Base-by-base conservation (phyloP, 2,329 filamentous ascomycete genomes). In the Gnomoniopsis sp. region DNA sequence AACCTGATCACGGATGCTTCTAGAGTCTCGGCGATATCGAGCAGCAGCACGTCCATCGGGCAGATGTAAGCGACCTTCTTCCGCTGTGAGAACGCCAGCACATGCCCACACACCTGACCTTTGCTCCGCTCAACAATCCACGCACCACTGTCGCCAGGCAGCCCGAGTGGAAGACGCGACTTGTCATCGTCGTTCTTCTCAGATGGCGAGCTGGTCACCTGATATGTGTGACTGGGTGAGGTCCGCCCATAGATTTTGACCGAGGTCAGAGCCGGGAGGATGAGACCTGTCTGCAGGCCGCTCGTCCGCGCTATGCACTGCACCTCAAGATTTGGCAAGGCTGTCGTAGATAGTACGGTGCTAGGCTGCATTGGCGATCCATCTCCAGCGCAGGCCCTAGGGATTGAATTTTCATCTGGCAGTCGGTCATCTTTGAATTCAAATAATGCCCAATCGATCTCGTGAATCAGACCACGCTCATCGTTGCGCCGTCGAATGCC, bases 401-500 rank as follows among this genome's bases (percentile, higher is more conserved):
- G 84, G 22, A 96, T 88, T 12, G 84, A 74, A 66, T 97, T 97
- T 60, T 85, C 82, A 0, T 82, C 78, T 3, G 93, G 90, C 15
- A 87, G 76, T 1, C 93, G 85, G 12, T 87, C 82, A 3, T 87
- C 79, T 12, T 88, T 78, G 63, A 98, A 90, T 65, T 90, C 86
- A 66, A 98, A 92, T 2, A 98, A 77, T 0, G 93, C 92, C 93
- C 93, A 98, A 72, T 98, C 93, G 48, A 98, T 92, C 72, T 98
- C 93, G 70, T 97, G 93, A 6, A 90, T 79, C 23, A 96, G 77
- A 4, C 88, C 87, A 61, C 88, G 80, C 60, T 85, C 81, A 55
- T 88, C 82, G 53, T 79, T 81, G 69, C 89, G 88, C 33, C 93
- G 86, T 4, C 91, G 86, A 59, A 98, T 89, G 7, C 93, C 93